Percentiles rank a stretch among this genome's conserved stretches.
Evolutionary conservation across 345 rosid species (phyloP).

Genomic region (Eutrema japonicum): DNA sequence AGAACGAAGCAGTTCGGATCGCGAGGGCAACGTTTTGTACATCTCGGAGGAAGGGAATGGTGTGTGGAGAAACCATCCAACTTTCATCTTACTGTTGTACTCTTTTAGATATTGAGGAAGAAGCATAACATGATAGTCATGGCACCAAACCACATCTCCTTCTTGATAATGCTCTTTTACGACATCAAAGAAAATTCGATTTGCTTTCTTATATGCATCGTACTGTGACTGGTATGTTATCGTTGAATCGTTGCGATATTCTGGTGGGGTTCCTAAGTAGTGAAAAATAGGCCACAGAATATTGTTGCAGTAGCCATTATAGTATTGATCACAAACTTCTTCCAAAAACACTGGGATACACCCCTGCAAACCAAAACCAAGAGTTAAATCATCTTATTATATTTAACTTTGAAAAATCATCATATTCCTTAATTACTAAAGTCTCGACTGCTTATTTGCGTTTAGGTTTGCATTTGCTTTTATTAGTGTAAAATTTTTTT

Average conservation of each 20-base stretch:
- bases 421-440: too few relatives aligned
- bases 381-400: not conserved
- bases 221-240: constrained; percentile 95
- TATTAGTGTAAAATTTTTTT: too few relatives aligned
- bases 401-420: not conserved
- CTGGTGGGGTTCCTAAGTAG: constrained; percentile 93
- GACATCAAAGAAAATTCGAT: constrained; percentile 92
- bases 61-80: constrained; percentile 99
- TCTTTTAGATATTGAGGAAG: constrained; percentile 95
- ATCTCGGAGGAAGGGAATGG: constrained; percentile 99
- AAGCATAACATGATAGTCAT: constrained; percentile 96
- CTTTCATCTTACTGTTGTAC: constrained; percentile 76
- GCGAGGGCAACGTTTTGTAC: constrained; percentile 91
- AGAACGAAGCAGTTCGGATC: constrained; percentile 83
- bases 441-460: too few relatives aligned
- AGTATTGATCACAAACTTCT: constrained; percentile 96
- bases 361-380: constrained; percentile 54
- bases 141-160: constrained; percentile 99
- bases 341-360: constrained; percentile 97
- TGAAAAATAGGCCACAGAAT: constrained; percentile 98
- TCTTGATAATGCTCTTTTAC: constrained; percentile 85
- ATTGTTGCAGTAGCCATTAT: constrained; percentile 97
- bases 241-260: constrained; percentile 89
- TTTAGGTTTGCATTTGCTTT: too few relatives aligned
- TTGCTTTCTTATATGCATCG: constrained; percentile 92